A percentile compares a stretch with the other conserved stretches of the same genome.
phyloP scores from a whole-genome alignment of 1,284 basidiomycete genomes.

The Austroboletus sp. region DNA sequence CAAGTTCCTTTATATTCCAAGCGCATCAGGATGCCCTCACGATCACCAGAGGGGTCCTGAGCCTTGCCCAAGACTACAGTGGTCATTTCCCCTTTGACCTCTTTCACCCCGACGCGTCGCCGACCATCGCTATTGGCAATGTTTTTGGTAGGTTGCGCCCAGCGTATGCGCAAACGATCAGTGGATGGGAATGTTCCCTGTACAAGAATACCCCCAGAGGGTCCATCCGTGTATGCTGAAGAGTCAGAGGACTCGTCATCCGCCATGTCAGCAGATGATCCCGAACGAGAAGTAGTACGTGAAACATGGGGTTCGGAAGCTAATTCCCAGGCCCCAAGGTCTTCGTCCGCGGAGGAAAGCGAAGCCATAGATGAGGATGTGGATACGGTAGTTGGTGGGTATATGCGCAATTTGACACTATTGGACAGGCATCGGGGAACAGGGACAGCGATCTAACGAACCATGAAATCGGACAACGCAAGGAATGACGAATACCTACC shows the following conservation, averaged over 20 bases:
- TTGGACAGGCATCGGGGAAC: slow-evolving; percentile 71
- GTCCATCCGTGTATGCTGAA: slow-evolving; percentile 43
- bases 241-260: slow-evolving; percentile 78
- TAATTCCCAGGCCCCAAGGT: slow-evolving; percentile 62
- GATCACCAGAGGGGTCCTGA: slow-evolving; percentile 33
- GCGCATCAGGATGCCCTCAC: slow-evolving; percentile 59
- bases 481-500: slow-evolving; percentile 37
- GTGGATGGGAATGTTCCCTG: slow-evolving; percentile 72
- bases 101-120: slow-evolving; percentile 59
- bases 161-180: slow-evolving; percentile 65
- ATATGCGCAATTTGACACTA: slow-evolving; percentile 63
- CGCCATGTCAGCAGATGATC: slow-evolving; percentile 61
- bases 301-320: slow-evolving; percentile 71
- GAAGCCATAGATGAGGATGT: slow-evolving; percentile 62
- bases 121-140: slow-evolving; percentile 47
- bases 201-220: slow-evolving; percentile 57
- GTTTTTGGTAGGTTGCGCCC: slow-evolving; percentile 60
- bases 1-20: slow-evolving; percentile 67
- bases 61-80: slow-evolving; percentile 51
- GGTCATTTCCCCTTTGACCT: slow-evolving; percentile 58
- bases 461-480: slow-evolving; percentile 3
- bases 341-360: slow-evolving; percentile 66
- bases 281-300: slow-evolving; percentile 46
- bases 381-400: slow-evolving; percentile 44
- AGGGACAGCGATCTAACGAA: slow-evolving; percentile 59